Evolutionary conservation across 495 filamentous ascomycete genomes (phyloP), one percentile per base, ranked within the genome.

Genomic region (Hypoxylon rickii): DNA sequence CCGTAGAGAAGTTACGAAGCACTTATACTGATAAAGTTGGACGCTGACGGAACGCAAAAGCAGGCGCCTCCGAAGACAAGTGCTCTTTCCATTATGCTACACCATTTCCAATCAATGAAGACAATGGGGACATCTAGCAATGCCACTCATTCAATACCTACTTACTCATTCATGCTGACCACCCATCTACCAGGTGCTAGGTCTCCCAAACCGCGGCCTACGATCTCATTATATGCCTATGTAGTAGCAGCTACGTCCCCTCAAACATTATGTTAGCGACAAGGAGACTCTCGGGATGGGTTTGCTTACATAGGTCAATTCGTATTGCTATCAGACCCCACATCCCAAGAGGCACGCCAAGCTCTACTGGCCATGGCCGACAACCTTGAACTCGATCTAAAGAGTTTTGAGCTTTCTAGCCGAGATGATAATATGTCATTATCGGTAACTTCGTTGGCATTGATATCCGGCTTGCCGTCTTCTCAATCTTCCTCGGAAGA

Each of bases 381-480:
- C 19, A 42, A 53, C 40, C 44, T 29, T 31, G 59, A 63, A 34
- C 48, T 63, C 40, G 53, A 63, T 13, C 53, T 63, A 24, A 63
- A 58, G 49, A 54, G 43, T 31, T 58, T 63, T 37, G 48, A 63
- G 17, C 38, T 63, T 33, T 63, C 59, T 11, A 50, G 34, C 6
- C 6, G 15, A 18, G 19, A 50, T 7, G 53, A 22, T 4, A 6
- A 51, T 19, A 37, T 44, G 7, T 64, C 57, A 10, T 34, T 69
- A 22, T 62, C 53, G 0, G 53, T 64, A n/a, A 54, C 56, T 24
- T 66, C 63, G 3, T 45, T 54, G 6, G 66, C 60, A 10, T 45
- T 66, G 5, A 44, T 69, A 7, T 66, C 61, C 4, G 42, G 45
- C 6, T 6, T 40, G 13, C 51, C 59, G 8, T 24, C 29, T 33